phyloP scores from a whole-genome alignment of 1,284 basidiomycete species.

The Ceratobasidium sp. region DNA sequence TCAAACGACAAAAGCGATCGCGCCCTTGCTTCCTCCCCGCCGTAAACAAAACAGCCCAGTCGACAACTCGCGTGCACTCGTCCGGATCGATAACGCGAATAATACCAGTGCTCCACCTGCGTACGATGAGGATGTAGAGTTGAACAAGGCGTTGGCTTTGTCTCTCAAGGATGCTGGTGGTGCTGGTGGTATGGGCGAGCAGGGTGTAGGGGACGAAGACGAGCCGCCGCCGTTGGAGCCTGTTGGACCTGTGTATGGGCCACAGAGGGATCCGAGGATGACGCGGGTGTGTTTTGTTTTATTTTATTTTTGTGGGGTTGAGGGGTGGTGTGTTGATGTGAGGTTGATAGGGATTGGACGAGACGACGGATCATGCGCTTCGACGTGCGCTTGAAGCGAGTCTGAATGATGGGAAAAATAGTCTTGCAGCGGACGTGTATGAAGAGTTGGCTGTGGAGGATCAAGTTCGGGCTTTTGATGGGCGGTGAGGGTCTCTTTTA shows the following conservation, averaged over 20 bases:
- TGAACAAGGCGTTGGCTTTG: slow-evolving; percentile 44
- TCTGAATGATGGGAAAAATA: slow-evolving; percentile 37
- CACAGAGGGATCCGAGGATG: slow-evolving; percentile 10
- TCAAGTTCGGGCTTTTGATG: slow-evolving; percentile 27
- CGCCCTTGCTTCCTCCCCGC: slow-evolving; percentile 10
- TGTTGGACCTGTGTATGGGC: slow-evolving; percentile 33
- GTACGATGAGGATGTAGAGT: slow-evolving; percentile 47
- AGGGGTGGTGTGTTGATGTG: not conserved
- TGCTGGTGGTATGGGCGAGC: no score
- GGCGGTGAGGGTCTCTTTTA: not conserved
- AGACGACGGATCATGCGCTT: slow-evolving; percentile 46
- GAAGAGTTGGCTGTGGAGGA: slow-evolving; percentile 38
- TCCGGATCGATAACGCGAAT: slow-evolving; percentile 2
- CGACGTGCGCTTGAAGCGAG: slow-evolving; percentile 48
- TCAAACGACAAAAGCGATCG: slow-evolving; percentile 4
- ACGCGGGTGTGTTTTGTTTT: no score
- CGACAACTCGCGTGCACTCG: slow-evolving; percentile 42
- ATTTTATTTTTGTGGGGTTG: slow-evolving; percentile 8
- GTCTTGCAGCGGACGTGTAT: slow-evolving; percentile 46
- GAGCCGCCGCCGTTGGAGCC: slow-evolving; percentile 25
- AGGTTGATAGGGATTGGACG: slow-evolving; percentile 15
- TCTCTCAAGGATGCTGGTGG: slow-evolving; percentile 32
- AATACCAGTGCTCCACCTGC: slow-evolving; percentile 28
- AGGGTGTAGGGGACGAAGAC: not conserved
- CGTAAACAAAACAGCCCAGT: slow-evolving; percentile 34